Base-by-base conservation (phyloP, 306 rosid genomes). In the Dryas drummondii region DNA sequence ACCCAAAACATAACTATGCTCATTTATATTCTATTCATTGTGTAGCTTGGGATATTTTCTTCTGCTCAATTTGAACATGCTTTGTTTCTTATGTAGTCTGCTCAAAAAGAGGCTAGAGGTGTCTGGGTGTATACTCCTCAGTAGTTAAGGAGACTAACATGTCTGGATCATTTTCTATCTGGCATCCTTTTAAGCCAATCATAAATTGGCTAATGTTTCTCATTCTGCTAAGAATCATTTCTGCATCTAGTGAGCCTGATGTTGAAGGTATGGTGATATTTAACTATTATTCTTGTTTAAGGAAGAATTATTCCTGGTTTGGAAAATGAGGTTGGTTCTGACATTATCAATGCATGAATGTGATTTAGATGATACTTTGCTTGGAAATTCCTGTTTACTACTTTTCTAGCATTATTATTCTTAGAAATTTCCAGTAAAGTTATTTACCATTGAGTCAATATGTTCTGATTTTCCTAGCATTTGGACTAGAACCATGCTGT, bases 191-290 rank as follows among this genome's bases (percentile, higher is more conserved):
- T 56, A 86, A 85, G 88, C 78, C 81, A 66, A 81, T 74, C 82
- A 51, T 76, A 58, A 71, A 71, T 71, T 86, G 94, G 86, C 80
- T 94, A 74, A 61, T 90, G 58, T 67, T 91, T 50, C 70, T 86
- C 55, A 56, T 75, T 56, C 27, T 90, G 74, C 72, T 90, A 64
- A 82, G 32, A 76, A 60, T 79, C 74, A 67, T 90, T 77, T 83
- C 19, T 81, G 78, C 90, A 82, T 71, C 85, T 73, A 70, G 64
- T 16, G 88, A 86, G 12, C 87, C 98, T 75, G 96, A 94, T 71
- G 75, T 90, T 57, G 98, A 94, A 94, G 98, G 97, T 94, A 63
- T 47, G 55, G 44, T 66, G 19, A 76, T 75, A 14, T 68, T 78
- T 16, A 1, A 45, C 15, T 41, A 26, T 50, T 75, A 48, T 26